Evolutionary conservation across 768 basidiomycete genomes (phyloP), one percentile per base, ranked within the genome.

Genomic region (Artomyces pyxidatus): DNA sequence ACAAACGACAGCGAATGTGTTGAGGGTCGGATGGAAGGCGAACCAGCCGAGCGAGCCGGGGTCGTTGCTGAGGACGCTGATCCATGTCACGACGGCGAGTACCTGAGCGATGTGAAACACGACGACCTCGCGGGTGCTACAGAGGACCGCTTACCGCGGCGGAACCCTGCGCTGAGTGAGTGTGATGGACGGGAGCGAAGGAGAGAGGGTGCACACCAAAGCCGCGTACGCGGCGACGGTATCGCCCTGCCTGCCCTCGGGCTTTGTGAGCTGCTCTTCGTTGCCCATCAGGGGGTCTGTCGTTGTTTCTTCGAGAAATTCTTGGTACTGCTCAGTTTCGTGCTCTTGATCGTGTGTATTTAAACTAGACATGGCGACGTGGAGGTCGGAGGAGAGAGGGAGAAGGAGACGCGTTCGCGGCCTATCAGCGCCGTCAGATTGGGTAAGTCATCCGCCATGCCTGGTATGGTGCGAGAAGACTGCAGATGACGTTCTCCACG

Each of bases 21-120:
- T 82, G 10, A 87, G 62, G 0, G 76, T 63, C 0, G 85, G 85
- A 59, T 88, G 86, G 42, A 76, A 72, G 0, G 73, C 71, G 61
- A 88, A 88, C 80, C 78, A 85, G 2, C 78, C 77, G 1, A 72
- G 59, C 0, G 59, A 52, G 21, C 53, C 53, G 2, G 80, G 81
- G 44, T 72, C 50, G 40, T 71, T 78, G 55, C 56, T 64, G 32
- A 81, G 52, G 38, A 80, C 58, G 47, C 67, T 61, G 12, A 58
- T 51, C 76, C 78, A 81, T 3, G 77, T 75, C 6, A 70, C 32
- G 3, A 50, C 8, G 9, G 47, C 26, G 6, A 56, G 23, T 23
- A 54, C 29, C 55, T 56, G 47, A 21, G 14, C 25, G 19, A 16
- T n/a, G 21, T 37, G 3, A 38, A 22, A 21, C 4, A 11, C 25